Evolutionary conservation across 2,329 filamentous ascomycete species (phyloP), one percentile per base, ranked within the genome.

Genomic region (Alternaria postmessia): DNA sequence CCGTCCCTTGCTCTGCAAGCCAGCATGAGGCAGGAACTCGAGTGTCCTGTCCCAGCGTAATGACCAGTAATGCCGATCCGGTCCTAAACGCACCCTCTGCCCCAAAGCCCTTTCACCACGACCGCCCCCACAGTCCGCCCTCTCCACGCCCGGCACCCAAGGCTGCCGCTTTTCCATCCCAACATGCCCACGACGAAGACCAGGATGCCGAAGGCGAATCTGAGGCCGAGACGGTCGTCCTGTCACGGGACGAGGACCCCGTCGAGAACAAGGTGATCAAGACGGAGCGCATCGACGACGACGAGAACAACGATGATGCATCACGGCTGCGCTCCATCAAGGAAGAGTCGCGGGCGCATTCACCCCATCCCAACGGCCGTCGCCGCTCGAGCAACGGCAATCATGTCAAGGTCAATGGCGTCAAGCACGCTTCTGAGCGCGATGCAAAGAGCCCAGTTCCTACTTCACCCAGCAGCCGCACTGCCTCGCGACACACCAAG

Each of bases 151-250:
- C 55, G 63, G 28, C 63, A 57, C 36, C 47, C 56, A 69, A 63
- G 51, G 46, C 67, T 34, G 18, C 56, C 34, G 26, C 20, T 12
- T 34, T 28, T 38, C 56, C 36, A 7, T 34, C 34, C 12, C 56
- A 63, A 42, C 70, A 77, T 62, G 73, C 69, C 66, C 60, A 73
- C 63, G 61, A 69, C 56, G 51, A 28, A 58, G 62, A 67, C 41
- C 70, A 74, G 46, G 76, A 80, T 59, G 78, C 74, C 34, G 74
- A 77, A 54, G 79, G 78, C 64, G 80, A 82, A 65, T 83, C 81
- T 16, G 82, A 84, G 71, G 82, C 82, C 52, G 82, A 84, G 73
- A 84, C 82, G 32, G 78, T 83, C 59, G 81, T 84, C 38, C 76
- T 82, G 49, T 63, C 68, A 49, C 76, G 79, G 32, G 77, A 80